Evolutionary conservation across 2,329 filamentous ascomycete species (phyloP).

Genomic region (Epicoccum sorghinum): DNA sequence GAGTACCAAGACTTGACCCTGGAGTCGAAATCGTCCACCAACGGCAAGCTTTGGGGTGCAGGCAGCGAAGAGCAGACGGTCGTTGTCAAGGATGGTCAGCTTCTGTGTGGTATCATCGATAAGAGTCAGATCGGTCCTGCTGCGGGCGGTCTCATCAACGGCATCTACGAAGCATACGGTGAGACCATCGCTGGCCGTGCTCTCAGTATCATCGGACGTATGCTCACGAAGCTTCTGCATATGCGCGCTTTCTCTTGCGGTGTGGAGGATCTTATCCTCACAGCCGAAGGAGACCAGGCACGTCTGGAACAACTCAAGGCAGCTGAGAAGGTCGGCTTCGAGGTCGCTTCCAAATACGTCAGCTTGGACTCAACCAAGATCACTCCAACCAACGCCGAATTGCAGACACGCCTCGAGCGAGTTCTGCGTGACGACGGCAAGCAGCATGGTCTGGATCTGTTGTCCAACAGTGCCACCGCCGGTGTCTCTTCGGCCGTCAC

Average conservation of each 20-base stretch:
- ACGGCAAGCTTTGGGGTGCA: slow-evolving; percentile 76
- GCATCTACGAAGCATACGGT: slow-evolving; percentile 92
- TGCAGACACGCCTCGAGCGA: slow-evolving; percentile 81
- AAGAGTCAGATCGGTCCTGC: slow-evolving; percentile 93
- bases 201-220: slow-evolving; percentile 84
- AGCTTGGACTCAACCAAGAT: slow-evolving; percentile 72
- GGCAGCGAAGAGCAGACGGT: slow-evolving; percentile 80
- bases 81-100: slow-evolving; percentile 82
- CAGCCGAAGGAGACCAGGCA: slow-evolving; percentile 73
- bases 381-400: slow-evolving; percentile 69
- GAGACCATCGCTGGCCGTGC: slow-evolving; percentile 84
- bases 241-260: slow-evolving; percentile 97
- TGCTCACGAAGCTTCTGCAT: slow-evolving; percentile 87
- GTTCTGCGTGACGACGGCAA: slow-evolving; percentile 91
- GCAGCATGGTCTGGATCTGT: slow-evolving; percentile 84
- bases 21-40: slow-evolving; percentile 77
- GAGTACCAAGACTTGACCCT: slow-evolving; percentile 80
- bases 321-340: slow-evolving; percentile 72
- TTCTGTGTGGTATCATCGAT: slow-evolving; percentile 90
- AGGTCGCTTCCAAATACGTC: slow-evolving; percentile 87
- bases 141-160: slow-evolving; percentile 85
- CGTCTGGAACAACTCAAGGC: slow-evolving; percentile 72
- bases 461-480: slow-evolving; percentile 75
- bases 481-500: slow-evolving; percentile 81
- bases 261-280: slow-evolving; percentile 92